A percentile compares a stretch with the other conserved stretches of the same genome.
Evolutionary conservation across 1,139 yeast genomes (phyloP).

Genomic region (Diutina catenulata): DNA sequence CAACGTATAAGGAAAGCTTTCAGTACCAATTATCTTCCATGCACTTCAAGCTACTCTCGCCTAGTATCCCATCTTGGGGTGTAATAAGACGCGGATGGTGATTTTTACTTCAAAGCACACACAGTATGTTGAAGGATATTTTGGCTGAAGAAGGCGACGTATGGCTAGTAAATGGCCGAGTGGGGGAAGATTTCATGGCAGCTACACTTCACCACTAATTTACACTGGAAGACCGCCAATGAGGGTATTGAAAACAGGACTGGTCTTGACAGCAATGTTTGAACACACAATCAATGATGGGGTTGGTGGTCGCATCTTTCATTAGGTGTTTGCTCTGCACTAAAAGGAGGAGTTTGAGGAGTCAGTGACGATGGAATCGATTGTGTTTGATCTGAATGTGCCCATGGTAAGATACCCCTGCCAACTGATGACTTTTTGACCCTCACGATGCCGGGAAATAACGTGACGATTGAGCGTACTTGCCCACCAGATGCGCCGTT

Average conservation of each 20-base stretch:
- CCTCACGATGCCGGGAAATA: neutral
- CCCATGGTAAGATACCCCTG: neutral
- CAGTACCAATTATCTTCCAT: slow-evolving; percentile 12
- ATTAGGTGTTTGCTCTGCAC: neutral
- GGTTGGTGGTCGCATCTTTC: neutral
- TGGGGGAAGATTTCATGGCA: slow-evolving; percentile 21
- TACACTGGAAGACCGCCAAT: neutral
- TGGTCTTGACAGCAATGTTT: neutral
- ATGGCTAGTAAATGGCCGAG: slow-evolving; percentile 12
- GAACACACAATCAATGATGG: slow-evolving; percentile 3
- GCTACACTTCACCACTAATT: slow-evolving; percentile 10
- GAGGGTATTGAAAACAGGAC: neutral
- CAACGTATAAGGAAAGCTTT: too few relatives aligned
- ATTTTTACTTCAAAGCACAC: slow-evolving; percentile 17
- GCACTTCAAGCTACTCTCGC: slow-evolving; percentile 23
- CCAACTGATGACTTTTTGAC: neutral
- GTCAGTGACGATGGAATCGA: neutral
- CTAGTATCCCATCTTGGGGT: slow-evolving; percentile 23
- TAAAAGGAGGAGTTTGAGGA: neutral
- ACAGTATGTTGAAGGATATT: slow-evolving; percentile 16
- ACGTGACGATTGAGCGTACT: neutral
- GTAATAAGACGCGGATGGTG: slow-evolving; percentile 14
- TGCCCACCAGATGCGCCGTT: neutral
- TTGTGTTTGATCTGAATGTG: neutral
- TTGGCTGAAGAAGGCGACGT: slow-evolving; percentile 11